phyloP scores from a whole-genome alignment of 2,329 filamentous ascomycete genomes.

The Akanthomyces uredinophilus region DNA sequence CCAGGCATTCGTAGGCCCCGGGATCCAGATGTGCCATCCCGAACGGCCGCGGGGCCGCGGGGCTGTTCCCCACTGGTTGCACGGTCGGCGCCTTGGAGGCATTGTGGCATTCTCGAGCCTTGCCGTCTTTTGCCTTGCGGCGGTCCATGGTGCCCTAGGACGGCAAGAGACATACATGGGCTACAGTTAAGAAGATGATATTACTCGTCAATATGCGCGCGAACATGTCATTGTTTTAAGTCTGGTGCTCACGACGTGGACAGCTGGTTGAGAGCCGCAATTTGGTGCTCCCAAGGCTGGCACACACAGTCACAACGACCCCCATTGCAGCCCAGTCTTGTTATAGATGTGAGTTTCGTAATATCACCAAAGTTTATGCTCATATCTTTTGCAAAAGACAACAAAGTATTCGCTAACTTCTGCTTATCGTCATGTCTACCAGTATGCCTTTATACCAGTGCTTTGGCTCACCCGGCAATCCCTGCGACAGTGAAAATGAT shows the following conservation, averaged over 20 bases:
- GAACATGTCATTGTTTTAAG: not conserved
- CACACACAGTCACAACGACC: too few relatives aligned
- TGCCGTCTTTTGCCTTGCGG: not conserved
- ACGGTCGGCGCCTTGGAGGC: too few relatives aligned
- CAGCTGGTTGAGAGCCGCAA: not conserved
- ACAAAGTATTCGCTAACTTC: too few relatives aligned
- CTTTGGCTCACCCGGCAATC: not conserved
- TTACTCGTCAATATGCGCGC: not conserved
- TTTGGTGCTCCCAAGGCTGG: not conserved
- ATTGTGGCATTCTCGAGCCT: not conserved
- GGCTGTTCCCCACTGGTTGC: too few relatives aligned
- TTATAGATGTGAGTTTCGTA: too few relatives aligned
- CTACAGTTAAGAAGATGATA: not conserved
- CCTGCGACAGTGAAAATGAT: not conserved
- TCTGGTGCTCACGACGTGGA: not conserved
- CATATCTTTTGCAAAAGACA: too few relatives aligned
- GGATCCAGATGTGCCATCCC: not conserved
- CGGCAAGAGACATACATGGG: not conserved
- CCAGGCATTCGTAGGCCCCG: not conserved
- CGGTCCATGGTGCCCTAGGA: too few relatives aligned
- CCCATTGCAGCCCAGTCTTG: too few relatives aligned
- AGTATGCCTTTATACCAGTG: not conserved
- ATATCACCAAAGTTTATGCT: too few relatives aligned
- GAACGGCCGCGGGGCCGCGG: too few relatives aligned
- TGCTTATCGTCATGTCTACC: too few relatives aligned